phyloP scores from a whole-genome alignment of 805 yeast species.

The Yamadazyma olivae region DNA sequence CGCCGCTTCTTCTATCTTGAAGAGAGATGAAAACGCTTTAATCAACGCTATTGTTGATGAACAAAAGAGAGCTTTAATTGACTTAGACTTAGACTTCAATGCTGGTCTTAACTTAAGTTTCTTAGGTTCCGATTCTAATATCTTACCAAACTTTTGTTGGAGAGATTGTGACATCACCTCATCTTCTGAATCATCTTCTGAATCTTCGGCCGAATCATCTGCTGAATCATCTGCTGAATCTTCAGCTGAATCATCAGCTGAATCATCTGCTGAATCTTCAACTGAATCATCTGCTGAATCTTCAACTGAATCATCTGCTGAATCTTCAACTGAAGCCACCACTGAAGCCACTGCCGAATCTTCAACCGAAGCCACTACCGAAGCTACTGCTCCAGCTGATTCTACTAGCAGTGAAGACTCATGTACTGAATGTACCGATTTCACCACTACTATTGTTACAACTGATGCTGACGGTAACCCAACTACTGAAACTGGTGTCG shows the following conservation, averaged over 20 bases:
- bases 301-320: slow-evolving; percentile 2
- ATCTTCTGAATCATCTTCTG: slow-evolving; percentile 2
- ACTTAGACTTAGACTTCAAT: slow-evolving; percentile 6
- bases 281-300: not conserved
- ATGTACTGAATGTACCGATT: slow-evolving; percentile 9
- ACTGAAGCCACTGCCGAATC: no score
- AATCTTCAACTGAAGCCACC: slow-evolving; percentile 1
- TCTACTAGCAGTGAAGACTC: not conserved
- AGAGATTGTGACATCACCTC: slow-evolving; percentile 8
- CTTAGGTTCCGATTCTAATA: slow-evolving; percentile 8
- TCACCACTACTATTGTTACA: slow-evolving; percentile 16
- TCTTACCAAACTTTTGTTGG: slow-evolving; percentile 17
- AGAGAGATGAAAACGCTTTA: slow-evolving; percentile 8
- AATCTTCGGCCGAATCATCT: not conserved
- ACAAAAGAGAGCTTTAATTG: slow-evolving; percentile 11
- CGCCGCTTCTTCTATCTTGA: not conserved
- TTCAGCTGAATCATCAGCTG: slow-evolving; percentile 1
- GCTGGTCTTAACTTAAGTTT: slow-evolving; percentile 5
- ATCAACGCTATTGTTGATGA: slow-evolving; percentile 4
- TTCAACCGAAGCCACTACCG: not conserved
- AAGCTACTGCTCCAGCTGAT: no score
- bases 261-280: slow-evolving; percentile 1
- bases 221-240: slow-evolving; percentile 2
- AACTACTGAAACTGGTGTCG: slow-evolving; percentile 14
- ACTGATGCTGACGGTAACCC: slow-evolving; percentile 10